These are phyloP conservation scores for Starmerella apis DNA, from an alignment of 805 yeast species.

Conservation along the genomic window DNA sequence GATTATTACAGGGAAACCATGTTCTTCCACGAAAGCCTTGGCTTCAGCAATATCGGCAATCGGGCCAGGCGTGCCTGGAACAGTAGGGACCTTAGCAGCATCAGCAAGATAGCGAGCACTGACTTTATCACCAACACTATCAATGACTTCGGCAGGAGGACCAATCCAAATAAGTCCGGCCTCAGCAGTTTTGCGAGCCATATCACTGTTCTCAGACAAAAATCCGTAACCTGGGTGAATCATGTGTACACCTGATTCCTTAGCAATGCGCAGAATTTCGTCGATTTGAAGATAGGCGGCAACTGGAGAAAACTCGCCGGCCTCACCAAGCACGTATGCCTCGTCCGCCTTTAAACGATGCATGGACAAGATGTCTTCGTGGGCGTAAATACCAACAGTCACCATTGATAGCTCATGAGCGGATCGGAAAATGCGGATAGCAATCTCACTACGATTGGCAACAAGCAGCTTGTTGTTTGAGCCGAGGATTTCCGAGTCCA, in stretches of 20 bases:
- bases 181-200: conserved; percentile 82
- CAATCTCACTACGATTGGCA: conserved; percentile 29
- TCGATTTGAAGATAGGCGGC: conserved; percentile 93
- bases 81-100: conserved; percentile 75
- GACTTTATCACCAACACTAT: conserved; percentile 93
- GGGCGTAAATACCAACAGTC: conserved; percentile 93
- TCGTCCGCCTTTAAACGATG: conserved; percentile 92
- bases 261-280: conserved; percentile 81
- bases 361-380: conserved; percentile 89
- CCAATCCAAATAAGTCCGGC: conserved; percentile 95
- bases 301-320: conserved; percentile 87
- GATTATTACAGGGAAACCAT: conserved; percentile 93
- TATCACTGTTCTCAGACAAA: conserved; percentile 81
- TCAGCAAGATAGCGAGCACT: conserved; percentile 83
- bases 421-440: conserved; percentile 65
- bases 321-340: conserved; percentile 80
- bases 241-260: conserved; percentile 66
- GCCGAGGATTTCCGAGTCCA: conserved; percentile 38
- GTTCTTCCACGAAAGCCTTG: conserved; percentile 58
- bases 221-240: conserved; percentile 92
- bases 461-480: conserved; percentile 42
- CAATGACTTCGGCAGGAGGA: conserved; percentile 78
- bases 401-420: conserved; percentile 97
- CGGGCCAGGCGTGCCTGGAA: conserved; percentile 98
- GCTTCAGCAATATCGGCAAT: conserved; percentile 75